A percentile compares a stretch with the other conserved stretches of the same genome.
Conservation (phyloP, 257 asterid species). For the Solanum bulbocastanum region DNA sequence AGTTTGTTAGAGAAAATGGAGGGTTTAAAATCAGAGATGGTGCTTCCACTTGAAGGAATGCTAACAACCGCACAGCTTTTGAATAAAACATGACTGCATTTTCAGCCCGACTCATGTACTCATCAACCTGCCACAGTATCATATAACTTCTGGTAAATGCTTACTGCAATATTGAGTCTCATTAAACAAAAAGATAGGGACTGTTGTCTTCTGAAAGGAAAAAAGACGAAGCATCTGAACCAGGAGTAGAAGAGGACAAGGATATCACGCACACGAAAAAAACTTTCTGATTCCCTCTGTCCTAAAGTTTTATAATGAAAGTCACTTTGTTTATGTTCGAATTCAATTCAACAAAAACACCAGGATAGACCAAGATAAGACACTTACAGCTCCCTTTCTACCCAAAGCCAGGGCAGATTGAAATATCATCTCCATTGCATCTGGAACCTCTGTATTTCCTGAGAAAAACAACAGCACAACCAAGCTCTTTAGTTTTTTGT, state of each 20-base stretch:
- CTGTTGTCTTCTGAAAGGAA: background rate
- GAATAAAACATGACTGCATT: constrained; percentile 51
- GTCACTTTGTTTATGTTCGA: background rate
- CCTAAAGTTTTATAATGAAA: background rate
- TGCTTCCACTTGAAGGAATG: constrained; percentile 66
- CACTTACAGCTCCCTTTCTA: constrained; percentile 72
- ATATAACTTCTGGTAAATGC: constrained; percentile 1
- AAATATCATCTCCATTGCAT: constrained; percentile 81
- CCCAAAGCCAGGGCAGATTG: constrained; percentile 77
- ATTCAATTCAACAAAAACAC: background rate
- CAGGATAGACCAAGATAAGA: background rate
- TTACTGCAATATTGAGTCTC: background rate
- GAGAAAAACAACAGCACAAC: constrained; percentile 4
- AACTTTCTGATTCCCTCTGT: background rate
- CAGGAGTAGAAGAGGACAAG: background rate
- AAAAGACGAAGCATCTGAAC: background rate
- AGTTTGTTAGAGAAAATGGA: constrained; percentile 65
- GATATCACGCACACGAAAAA: background rate
- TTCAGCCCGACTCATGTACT: constrained; percentile 54
- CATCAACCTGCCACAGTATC: constrained; percentile 47
- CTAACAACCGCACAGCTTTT: constrained; percentile 45
- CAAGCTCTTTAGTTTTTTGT: background rate
- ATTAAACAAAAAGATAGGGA: background rate
- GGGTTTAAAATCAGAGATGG: constrained; percentile 69
- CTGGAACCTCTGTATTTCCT: constrained; percentile 81